phyloP scores from a whole-genome alignment of 108 stramenopile genomes.

The Poteriospumella lacustris region DNA sequence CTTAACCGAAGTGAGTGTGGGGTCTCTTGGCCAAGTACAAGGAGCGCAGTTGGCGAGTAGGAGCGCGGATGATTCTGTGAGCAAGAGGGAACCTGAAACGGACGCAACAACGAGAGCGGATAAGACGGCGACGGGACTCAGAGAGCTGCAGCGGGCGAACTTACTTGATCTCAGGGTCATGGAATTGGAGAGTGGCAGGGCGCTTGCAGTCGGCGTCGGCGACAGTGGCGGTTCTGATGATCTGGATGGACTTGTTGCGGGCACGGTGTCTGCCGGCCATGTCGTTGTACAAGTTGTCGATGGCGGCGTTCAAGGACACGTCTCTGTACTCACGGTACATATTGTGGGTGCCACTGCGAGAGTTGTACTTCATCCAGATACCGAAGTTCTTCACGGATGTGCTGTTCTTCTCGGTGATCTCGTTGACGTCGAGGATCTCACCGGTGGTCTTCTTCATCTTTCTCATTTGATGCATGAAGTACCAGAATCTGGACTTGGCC shows the following conservation, averaged over 20 bases:
- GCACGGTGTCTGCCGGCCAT: constrained; percentile 99
- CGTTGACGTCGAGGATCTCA: constrained; percentile 93
- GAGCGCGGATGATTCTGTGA: constrained; percentile 84
- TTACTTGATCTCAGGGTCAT: too few species aligned
- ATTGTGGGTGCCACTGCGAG: constrained; percentile 98
- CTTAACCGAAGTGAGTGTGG: constrained; percentile 55
- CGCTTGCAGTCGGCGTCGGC: constrained; percentile 82
- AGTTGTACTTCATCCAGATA: constrained; percentile 98
- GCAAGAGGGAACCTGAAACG: constrained; percentile 94
- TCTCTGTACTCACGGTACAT: constrained; percentile 99
- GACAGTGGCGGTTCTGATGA: constrained; percentile 88
- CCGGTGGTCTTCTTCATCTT: constrained; percentile 99
- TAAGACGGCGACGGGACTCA: background rate
- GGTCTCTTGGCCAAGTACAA: constrained; percentile 57
- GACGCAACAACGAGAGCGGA: too few species aligned
- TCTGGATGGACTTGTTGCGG: constrained; percentile 96
- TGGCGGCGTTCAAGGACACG: constrained; percentile 84
- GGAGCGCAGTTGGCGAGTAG: constrained; percentile 45
- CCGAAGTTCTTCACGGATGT: constrained; percentile 98
- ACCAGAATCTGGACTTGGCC: constrained; percentile 99
- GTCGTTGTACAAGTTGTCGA: constrained; percentile 87
- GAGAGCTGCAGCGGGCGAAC: background rate
- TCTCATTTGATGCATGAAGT: constrained; percentile 99
- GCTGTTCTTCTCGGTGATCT: constrained; percentile 90
- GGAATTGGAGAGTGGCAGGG: constrained; percentile 54